These are phyloP conservation scores for Candida dubliniensis DNA, from an alignment of 1,139 yeast genomes.

Conservation along the genomic window DNA sequence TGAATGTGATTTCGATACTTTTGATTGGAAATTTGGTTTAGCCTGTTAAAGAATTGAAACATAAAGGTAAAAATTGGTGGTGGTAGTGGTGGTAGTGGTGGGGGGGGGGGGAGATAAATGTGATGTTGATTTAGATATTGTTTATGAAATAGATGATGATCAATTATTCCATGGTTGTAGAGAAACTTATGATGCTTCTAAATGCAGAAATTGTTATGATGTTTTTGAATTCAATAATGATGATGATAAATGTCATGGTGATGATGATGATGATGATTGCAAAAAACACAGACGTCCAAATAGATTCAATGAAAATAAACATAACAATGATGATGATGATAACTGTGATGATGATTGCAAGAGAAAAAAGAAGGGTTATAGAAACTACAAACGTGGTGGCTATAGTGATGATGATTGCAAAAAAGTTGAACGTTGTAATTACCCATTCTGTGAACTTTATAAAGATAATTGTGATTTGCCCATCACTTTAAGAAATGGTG, in stretches of 20 bases:
- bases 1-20: constrained; percentile 1
- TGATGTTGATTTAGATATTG: constrained; percentile 2
- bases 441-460: constrained; percentile 1
- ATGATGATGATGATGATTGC: neutral
- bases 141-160: constrained; percentile 7
- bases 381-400: neutral
- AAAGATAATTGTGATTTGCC: neutral
- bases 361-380: neutral
- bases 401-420: neutral
- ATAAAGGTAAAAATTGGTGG: neutral
- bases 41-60: constrained; percentile 4
- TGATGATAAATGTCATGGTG: neutral
- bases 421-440: neutral
- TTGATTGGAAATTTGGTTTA: constrained; percentile 5
- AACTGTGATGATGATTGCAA: neutral
- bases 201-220: neutral
- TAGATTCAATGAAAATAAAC: too few relatives aligned
- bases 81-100: too few relatives aligned
- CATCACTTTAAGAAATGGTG: constrained; percentile 50
- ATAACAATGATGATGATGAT: neutral
- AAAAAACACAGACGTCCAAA: too few relatives aligned
- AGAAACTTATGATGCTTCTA: neutral
- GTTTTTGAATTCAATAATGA: neutral
- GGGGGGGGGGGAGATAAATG: too few relatives aligned
- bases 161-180: constrained; percentile 5